Base-by-base conservation (phyloP, 2,329 filamentous ascomycete genomes). In the Stachybotrys elegans region DNA sequence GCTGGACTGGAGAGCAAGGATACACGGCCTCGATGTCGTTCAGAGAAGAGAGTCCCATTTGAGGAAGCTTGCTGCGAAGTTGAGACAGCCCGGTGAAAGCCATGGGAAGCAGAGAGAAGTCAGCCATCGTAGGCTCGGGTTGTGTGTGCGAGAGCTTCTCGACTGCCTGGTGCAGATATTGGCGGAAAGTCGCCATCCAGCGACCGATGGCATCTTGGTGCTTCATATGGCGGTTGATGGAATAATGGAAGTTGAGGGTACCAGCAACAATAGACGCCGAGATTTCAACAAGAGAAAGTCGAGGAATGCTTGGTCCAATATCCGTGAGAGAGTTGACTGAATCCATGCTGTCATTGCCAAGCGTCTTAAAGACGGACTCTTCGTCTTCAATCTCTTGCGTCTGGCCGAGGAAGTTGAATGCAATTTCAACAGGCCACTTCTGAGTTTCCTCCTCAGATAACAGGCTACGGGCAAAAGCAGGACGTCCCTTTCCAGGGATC, bases 401-500 rank as follows among this genome's bases (percentile, higher is more conserved):
- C 5, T 52, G 44, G 0, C 53, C 53, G 4, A 53, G 52, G 9
- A 48, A 55, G 16, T 55, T 55, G n/a, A 55, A 55, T 1, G 42
- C 42, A 1, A 55, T 22, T 22, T 55, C 53, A 2, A 40, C 47
- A 0, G 52, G 49, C 37, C 46, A 50, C 2, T 42, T 32, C 3
- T 5, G 21, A 5, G 29, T 20, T 16, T 35, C n/a, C 12, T 20
- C 4, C 11, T 22, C 29, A 8, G 45, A 22, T 7, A 47, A 16
- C 13, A 52, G 38, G 6, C 5, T 14, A n/a, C 44, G 12, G 4
- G 48, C 43, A 45, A 55, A 55, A 23, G 50, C 54, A 6, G 48
- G 47, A 3, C 51, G 47, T 7, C 56, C 54, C 11, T 54, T 58
- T 6, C 44, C 46, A 2, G 54, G 49, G 16, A 55, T 21, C n/a